These are phyloP conservation scores for Postia placenta DNA, from an alignment of 768 basidiomycete species.

Conservation along the genomic window DNA sequence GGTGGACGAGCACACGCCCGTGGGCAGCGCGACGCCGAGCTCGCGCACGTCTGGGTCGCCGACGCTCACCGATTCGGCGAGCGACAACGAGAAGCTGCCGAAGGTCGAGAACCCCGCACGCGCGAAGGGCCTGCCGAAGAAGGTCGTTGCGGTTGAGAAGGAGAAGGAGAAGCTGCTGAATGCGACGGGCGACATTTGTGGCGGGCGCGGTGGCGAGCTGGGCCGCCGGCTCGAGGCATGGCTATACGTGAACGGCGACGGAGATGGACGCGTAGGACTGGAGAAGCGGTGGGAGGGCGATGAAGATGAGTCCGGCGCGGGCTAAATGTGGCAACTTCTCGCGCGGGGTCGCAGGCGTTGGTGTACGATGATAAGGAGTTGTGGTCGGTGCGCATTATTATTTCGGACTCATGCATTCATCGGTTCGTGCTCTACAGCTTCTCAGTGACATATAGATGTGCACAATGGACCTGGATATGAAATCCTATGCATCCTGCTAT, in stretches of 20 bases:
- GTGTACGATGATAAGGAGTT: too few species aligned
- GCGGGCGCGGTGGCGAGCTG: slow-evolving; percentile 73
- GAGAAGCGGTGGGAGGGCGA: slow-evolving; percentile 19
- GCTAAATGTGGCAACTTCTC: too few species aligned
- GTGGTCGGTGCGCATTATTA: too few species aligned
- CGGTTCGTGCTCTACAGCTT: too few species aligned
- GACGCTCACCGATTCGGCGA: slow-evolving; percentile 10
- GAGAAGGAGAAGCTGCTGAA: slow-evolving; percentile 68
- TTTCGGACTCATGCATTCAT: too few species aligned
- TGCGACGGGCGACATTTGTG: slow-evolving; percentile 70
- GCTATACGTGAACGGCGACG: slow-evolving; percentile 33
- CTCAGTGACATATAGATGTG: too few species aligned
- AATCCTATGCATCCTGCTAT: too few species aligned
- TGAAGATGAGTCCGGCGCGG: too few species aligned
- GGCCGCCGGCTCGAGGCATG: slow-evolving; percentile 72
- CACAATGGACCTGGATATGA: too few species aligned
- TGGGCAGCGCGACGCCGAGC: background rate
- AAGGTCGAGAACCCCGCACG: background rate
- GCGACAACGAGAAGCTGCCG: slow-evolving; percentile 4
- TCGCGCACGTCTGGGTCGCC: background rate
- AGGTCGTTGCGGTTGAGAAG: slow-evolving; percentile 47
- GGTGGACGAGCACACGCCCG: background rate
- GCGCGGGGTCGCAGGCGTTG: too few species aligned
- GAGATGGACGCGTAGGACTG: slow-evolving; percentile 21
- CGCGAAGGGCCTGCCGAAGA: slow-evolving; percentile 30